phyloP scores from a whole-genome alignment of 352 stramenopile species.

The Globisporangium okanoganense region DNA sequence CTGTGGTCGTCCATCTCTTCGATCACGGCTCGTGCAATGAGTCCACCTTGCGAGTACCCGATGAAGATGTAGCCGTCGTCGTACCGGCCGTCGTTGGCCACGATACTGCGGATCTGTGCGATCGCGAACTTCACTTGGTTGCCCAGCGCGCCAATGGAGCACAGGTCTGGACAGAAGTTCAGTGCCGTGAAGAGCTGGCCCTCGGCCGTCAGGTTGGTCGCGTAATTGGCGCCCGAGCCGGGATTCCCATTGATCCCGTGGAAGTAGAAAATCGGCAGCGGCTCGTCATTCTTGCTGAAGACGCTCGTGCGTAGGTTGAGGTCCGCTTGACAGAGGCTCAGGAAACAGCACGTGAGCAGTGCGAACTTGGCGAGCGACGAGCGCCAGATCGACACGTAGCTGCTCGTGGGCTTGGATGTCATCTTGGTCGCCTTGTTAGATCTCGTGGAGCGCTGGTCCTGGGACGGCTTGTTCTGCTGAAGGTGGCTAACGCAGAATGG shows the following conservation, averaged over 20 bases:
- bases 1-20: conserved; percentile 62
- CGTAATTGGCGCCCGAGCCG: conserved; percentile 17
- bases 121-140: conserved; percentile 37
- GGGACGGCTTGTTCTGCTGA: no score
- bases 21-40: conserved; percentile 38
- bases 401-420: background rate
- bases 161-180: conserved; percentile 31
- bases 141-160: conserved; percentile 25
- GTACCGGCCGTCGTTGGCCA: conserved; percentile 22
- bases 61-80: conserved; percentile 44
- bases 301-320: background rate
- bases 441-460: no score
- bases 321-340: background rate
- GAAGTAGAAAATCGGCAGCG: conserved; percentile 41
- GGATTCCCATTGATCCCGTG: conserved; percentile 31
- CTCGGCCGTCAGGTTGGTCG: conserved; percentile 32
- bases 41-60: conserved; percentile 39
- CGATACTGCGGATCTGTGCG: conserved; percentile 25
- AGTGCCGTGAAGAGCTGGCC: conserved; percentile 28
- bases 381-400: conserved; percentile 1
- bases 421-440: no score
- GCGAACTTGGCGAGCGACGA: background rate
- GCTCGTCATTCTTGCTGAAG: background rate
- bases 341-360: background rate
- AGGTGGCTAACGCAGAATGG: no score